These are phyloP conservation scores for Talaromyces pinophilus DNA, from an alignment of 2,329 filamentous ascomycete species.

Conservation along the genomic window DNA sequence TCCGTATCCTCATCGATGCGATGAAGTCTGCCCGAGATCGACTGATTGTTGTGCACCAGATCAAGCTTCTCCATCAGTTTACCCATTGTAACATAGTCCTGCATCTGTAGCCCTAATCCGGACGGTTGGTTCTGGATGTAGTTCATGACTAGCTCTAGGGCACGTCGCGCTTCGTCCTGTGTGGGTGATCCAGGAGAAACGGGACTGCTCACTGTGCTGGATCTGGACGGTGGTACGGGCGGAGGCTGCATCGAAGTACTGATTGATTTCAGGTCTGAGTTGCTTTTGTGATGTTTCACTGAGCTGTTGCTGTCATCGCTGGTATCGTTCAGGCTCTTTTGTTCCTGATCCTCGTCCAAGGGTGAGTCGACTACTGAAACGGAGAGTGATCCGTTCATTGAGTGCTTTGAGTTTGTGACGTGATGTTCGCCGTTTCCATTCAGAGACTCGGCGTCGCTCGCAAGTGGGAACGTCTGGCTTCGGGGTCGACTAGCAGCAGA, in stretches of 20 bases:
- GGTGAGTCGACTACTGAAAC: conserved; percentile 55
- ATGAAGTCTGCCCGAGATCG: conserved; percentile 47
- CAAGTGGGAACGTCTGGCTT: conserved; percentile 81
- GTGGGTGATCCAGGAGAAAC: conserved; percentile 68
- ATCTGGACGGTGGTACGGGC: conserved; percentile 41
- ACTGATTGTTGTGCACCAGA: conserved; percentile 57
- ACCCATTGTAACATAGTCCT: conserved; percentile 75
- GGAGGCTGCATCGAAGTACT: conserved; percentile 45
- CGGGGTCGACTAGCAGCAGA: conserved; percentile 71
- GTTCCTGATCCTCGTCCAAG: conserved; percentile 47
- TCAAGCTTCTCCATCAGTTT: conserved; percentile 85
- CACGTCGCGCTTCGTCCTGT: conserved; percentile 81
- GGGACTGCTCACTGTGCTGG: conserved; percentile 44
- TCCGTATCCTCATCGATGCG: conserved; percentile 48
- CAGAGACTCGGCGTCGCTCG: conserved; percentile 45
- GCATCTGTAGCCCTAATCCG: conserved; percentile 64
- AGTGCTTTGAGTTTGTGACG: conserved; percentile 55
- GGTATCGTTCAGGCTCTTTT: conserved; percentile 11
- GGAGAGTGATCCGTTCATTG: conserved; percentile 40
- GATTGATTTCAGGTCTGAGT: conserved; percentile 43
- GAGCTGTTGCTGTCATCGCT: conserved; percentile 33
- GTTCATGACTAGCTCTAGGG: conserved; percentile 75
- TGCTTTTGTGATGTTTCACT: conserved; percentile 49
- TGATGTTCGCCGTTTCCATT: conserved; percentile 51
- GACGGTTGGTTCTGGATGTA: conserved; percentile 74